A percentile compares a stretch with the other conserved stretches of the same genome.
Conservation (phyloP, 805 yeast genomes). For the Debaryomyces maramus region DNA sequence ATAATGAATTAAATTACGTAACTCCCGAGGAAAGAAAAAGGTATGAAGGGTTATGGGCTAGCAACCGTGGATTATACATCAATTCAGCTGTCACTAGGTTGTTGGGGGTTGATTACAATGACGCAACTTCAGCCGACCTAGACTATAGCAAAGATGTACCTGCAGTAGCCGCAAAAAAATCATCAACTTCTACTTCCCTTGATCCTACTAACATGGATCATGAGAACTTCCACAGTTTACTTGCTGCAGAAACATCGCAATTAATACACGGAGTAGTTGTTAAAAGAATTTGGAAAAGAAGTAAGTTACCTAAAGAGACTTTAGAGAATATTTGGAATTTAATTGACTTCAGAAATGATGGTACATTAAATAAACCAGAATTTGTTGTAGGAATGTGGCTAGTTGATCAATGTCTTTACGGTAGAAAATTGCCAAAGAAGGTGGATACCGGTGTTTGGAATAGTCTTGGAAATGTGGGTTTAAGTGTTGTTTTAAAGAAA, state of each 20-base stretch:
- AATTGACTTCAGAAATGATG: conserved; percentile 67
- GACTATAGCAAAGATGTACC: conserved; percentile 20
- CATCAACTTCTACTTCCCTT: conserved; percentile 25
- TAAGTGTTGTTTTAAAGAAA: conserved; percentile 39
- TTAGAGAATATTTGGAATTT: conserved; percentile 64
- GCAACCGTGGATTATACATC: conserved; percentile 72
- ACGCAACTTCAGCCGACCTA: conserved; percentile 12
- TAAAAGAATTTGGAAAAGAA: conserved; percentile 76
- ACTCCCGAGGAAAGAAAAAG: conserved; percentile 74
- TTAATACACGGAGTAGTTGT: conserved; percentile 65
- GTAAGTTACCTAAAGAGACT: conserved; percentile 64
- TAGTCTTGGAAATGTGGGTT: conserved; percentile 58
- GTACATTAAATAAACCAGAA: conserved; percentile 74
- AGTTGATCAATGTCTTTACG: conserved; percentile 93
- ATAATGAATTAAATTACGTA: conserved; percentile 52
- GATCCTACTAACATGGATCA: conserved; percentile 21
- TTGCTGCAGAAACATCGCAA: conserved; percentile 26
- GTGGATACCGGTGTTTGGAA: conserved; percentile 77
- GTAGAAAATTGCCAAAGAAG: conserved; percentile 77
- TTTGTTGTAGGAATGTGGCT: conserved; percentile 98
- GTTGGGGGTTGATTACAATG: conserved; percentile 28
- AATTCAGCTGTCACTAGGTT: conserved; percentile 32
- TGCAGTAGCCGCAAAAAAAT: conserved; percentile 34
- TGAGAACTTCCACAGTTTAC: conserved; percentile 31
- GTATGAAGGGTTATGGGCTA: conserved; percentile 92